phyloP scores from a whole-genome alignment of 306 rosid species.

The Vicia sativa region DNA sequence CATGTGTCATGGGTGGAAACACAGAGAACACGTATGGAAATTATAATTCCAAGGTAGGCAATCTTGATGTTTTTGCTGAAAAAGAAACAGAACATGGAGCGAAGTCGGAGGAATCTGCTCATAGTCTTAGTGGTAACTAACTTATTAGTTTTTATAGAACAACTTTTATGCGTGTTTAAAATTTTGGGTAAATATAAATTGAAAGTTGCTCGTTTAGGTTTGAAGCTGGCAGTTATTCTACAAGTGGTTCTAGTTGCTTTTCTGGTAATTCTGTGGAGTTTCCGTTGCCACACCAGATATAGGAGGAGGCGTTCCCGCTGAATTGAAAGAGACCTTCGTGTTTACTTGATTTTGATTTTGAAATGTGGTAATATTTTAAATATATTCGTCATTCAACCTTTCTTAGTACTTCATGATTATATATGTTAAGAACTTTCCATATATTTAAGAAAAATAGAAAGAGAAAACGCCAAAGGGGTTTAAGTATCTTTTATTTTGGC shows the following conservation, averaged over 20 bases:
- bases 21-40: constrained; percentile 47
- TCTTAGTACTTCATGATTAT: constrained; percentile 13
- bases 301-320: constrained; percentile 56
- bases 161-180: constrained; percentile 20
- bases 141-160: constrained; percentile 18
- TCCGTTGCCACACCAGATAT: constrained; percentile 43
- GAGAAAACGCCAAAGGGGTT: neutral
- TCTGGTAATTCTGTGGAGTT: constrained; percentile 46
- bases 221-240: constrained; percentile 60
- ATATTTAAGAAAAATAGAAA: constrained; percentile 3
- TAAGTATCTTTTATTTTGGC: constrained; percentile 17
- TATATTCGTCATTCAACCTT: neutral
- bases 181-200: constrained; percentile 22
- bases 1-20: constrained; percentile 83
- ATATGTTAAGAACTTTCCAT: constrained; percentile 22
- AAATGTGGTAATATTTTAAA: constrained; percentile 39
- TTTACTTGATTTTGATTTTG: neutral
- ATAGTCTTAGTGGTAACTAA: constrained; percentile 60
- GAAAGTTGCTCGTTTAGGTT: constrained; percentile 51
- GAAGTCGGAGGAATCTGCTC: constrained; percentile 58
- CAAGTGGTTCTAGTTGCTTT: constrained; percentile 53
- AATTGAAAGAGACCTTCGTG: constrained; percentile 36
- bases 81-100: constrained; percentile 46
- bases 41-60: constrained; percentile 37
- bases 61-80: constrained; percentile 19